phyloP scores from a whole-genome alignment of 2,329 filamentous ascomycete genomes.

The Fusarium austroafricanum region DNA sequence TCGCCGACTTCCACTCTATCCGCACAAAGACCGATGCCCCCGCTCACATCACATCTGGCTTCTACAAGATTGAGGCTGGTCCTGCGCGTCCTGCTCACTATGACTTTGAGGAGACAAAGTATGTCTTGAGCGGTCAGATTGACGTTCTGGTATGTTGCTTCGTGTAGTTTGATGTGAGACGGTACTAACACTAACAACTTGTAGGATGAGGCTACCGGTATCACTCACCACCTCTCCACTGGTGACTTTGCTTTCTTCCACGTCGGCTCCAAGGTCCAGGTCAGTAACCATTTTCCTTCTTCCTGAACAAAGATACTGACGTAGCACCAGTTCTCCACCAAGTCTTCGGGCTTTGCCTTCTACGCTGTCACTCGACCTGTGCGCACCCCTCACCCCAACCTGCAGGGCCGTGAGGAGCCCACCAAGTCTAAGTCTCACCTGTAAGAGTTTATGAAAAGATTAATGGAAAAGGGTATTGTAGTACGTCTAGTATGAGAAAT shows the following conservation, averaged over 20 bases:
- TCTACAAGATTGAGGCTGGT: constrained; percentile 43
- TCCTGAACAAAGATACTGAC: not conserved
- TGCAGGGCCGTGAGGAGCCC: constrained; percentile 39
- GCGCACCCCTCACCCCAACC: constrained; percentile 39
- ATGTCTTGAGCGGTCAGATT: constrained; percentile 41
- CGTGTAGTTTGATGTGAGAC: rapidly evolving
- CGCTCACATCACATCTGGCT: constrained; percentile 40
- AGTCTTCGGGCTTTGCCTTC: constrained; percentile 41
- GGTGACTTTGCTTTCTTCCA: constrained; percentile 45
- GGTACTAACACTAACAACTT: constrained; percentile 6
- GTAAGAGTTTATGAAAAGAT: constrained; percentile 2
- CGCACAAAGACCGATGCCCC: constrained; percentile 44
- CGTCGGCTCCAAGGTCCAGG: constrained; percentile 44
- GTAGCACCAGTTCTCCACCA: constrained; percentile 41
- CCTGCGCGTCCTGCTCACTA: constrained; percentile 38
- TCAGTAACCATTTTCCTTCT: not conserved
- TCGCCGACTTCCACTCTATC: constrained; percentile 42
- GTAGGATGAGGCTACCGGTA: constrained; percentile 44
- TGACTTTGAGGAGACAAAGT: constrained; percentile 44
- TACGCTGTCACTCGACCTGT: constrained; percentile 43
- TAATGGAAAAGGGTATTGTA: not conserved
- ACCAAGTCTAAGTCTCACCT: constrained; percentile 40
- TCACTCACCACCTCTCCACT: constrained; percentile 39
- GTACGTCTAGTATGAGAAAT: constrained; percentile 6
- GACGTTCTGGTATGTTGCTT: constrained; percentile 37